A percentile compares a stretch with the other conserved stretches of the same genome.
These are phyloP conservation scores for Eutypella sp. DNA, from an alignment of 2,329 filamentous ascomycete genomes.

Conservation along the genomic window DNA sequence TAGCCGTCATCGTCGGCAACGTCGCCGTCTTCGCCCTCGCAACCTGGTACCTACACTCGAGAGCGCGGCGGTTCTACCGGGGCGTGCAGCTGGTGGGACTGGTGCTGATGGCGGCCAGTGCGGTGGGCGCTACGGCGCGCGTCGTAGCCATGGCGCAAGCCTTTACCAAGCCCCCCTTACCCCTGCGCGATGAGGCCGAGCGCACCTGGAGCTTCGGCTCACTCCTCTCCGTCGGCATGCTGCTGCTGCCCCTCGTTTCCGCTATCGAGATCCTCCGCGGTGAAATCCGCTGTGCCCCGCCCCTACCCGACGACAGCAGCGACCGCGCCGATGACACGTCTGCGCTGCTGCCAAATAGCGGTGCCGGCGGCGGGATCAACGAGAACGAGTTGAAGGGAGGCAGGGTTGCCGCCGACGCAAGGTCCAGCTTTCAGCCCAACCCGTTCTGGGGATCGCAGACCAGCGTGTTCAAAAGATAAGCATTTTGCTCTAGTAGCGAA, in stretches of 20 bases:
- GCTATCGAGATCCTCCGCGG: slow-evolving; percentile 53
- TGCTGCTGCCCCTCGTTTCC: slow-evolving; percentile 55
- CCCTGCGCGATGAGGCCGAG: slow-evolving; percentile 48
- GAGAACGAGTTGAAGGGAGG: slow-evolving; percentile 21
- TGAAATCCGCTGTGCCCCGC: slow-evolving; percentile 32
- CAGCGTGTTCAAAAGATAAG: not conserved
- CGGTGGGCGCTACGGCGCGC: slow-evolving; percentile 53
- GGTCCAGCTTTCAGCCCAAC: slow-evolving; percentile 37
- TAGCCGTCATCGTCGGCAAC: slow-evolving; percentile 56
- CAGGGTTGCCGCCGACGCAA: slow-evolving; percentile 8
- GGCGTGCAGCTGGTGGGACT: slow-evolving; percentile 48
- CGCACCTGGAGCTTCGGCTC: slow-evolving; percentile 60
- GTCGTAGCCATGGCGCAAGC: slow-evolving; percentile 56
- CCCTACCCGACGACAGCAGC: slow-evolving; percentile 11
- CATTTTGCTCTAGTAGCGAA: not conserved
- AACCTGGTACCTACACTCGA: slow-evolving; percentile 61
- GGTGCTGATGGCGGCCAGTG: slow-evolving; percentile 51
- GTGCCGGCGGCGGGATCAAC: no score
- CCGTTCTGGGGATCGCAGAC: slow-evolving; percentile 34
- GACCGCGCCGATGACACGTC: slow-evolving; percentile 14
- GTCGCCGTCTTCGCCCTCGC: slow-evolving; percentile 52
- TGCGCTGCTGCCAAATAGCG: no score
- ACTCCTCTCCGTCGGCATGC: slow-evolving; percentile 53
- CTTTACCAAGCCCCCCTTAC: slow-evolving; percentile 49
- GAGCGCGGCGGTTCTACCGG: slow-evolving; percentile 49